These are phyloP conservation scores for Trichomonas tenax DNA, from an alignment of 208 protist genomes.

Conservation along the genomic window DNA sequence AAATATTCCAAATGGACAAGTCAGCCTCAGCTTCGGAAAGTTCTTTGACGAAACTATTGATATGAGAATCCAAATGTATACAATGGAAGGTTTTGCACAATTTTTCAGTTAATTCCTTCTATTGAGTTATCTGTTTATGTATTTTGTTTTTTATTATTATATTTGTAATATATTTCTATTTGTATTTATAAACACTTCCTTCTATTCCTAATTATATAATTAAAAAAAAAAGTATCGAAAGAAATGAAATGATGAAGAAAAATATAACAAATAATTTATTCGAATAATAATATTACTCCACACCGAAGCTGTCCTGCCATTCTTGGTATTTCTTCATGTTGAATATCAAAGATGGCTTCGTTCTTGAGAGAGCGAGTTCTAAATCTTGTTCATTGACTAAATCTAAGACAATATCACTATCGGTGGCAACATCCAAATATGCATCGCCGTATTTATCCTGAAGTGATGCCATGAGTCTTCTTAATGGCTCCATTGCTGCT, in stretches of 20 bases:
- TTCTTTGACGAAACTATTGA: not conserved
- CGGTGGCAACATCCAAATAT: not conserved
- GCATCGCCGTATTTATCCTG: not conserved
- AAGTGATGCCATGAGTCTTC: not conserved
- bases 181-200: too few relatives aligned
- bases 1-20: not conserved
- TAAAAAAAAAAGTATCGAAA: not conserved
- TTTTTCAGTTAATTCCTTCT: not conserved
- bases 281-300: not conserved
- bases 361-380: not conserved
- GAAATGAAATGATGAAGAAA: not conserved
- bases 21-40: not conserved
- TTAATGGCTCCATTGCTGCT: conserved; percentile 34
- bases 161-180: too few relatives aligned
- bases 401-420: not conserved
- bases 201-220: not conserved
- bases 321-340: not conserved
- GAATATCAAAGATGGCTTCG: not conserved
- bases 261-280: not conserved
- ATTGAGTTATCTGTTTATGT: too few relatives aligned
- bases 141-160: too few relatives aligned
- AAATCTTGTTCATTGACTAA: not conserved
- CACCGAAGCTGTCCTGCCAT: conserved; percentile 14
- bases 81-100: not conserved
- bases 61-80: not conserved